These are phyloP conservation scores for Russula foetens DNA, from an alignment of 768 basidiomycete genomes.

Conservation along the genomic window DNA sequence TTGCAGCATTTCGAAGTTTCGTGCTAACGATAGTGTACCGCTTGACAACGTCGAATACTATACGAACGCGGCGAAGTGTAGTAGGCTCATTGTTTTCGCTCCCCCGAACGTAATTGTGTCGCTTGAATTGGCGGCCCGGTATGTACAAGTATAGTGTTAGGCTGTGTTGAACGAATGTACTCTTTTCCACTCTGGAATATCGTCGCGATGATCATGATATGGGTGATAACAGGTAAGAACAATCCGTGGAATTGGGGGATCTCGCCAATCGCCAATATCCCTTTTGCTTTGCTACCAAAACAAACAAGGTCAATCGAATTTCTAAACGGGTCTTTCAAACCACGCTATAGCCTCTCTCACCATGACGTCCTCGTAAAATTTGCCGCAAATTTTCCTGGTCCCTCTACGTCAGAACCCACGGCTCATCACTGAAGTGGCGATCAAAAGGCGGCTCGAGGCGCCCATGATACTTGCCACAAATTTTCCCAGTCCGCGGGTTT, in stretches of 20 bases:
- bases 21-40: constrained; percentile 16
- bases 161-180: neutral
- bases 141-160: neutral
- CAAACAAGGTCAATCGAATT: neutral
- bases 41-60: constrained; percentile 7
- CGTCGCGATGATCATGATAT: neutral
- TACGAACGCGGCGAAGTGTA: neutral
- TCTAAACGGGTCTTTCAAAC: neutral
- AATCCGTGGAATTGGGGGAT: too few species aligned
- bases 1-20: constrained; percentile 8
- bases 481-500: too few species aligned
- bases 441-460: neutral
- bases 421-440: neutral
- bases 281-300: neutral
- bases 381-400: neutral
- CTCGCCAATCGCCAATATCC: too few species aligned
- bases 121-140: neutral
- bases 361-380: neutral
- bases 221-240: too few species aligned
- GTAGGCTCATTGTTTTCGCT: neutral
- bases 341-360: neutral
- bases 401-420: neutral
- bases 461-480: too few species aligned
- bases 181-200: neutral
- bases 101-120: neutral